Percentiles rank a stretch among this genome's conserved stretches.
Conservation (phyloP, 306 rosid genomes). For the Cicer bijugum region DNA sequence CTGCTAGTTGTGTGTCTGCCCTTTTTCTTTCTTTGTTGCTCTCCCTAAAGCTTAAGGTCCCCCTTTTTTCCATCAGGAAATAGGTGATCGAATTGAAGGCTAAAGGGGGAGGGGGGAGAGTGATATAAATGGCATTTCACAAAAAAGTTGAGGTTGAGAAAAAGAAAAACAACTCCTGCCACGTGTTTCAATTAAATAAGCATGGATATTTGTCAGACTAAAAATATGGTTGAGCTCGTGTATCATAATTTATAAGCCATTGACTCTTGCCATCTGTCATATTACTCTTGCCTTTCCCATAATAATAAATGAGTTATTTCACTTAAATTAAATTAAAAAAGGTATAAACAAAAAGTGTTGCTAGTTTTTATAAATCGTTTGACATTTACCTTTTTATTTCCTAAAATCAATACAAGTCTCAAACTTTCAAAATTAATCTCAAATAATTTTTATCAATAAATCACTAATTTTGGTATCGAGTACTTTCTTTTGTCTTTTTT, state of each 20-base stretch:
- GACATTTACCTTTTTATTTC: too few relatives aligned
- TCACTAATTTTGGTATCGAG: too few relatives aligned
- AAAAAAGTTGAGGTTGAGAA: neutral
- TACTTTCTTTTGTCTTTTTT: too few relatives aligned
- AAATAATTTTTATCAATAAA: too few relatives aligned
- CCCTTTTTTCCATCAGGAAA: conserved; percentile 36
- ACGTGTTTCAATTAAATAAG: conserved; percentile 45
- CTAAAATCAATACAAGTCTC: too few relatives aligned
- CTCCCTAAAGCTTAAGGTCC: neutral
- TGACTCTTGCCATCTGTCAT: conserved; percentile 48
- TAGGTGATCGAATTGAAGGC: conserved; percentile 52
- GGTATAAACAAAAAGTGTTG: too few relatives aligned
- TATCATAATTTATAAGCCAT: conserved; percentile 8
- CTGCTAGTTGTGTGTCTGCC: conserved; percentile 24
- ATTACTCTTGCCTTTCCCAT: too few relatives aligned
- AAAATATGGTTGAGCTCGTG: conserved; percentile 40
- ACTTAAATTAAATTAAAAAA: too few relatives aligned
- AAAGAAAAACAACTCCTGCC: conserved; percentile 18
- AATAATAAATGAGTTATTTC: too few relatives aligned
- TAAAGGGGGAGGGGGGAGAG: conserved; percentile 25
- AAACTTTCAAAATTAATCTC: too few relatives aligned
- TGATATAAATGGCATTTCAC: conserved; percentile 39
- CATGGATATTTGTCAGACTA: neutral
- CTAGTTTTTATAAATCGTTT: too few relatives aligned
- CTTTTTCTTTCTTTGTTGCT: conserved; percentile 17